These are phyloP conservation scores for Collybiopsis luxurians DNA, from an alignment of 768 basidiomycete species.

Conservation along the genomic window DNA sequence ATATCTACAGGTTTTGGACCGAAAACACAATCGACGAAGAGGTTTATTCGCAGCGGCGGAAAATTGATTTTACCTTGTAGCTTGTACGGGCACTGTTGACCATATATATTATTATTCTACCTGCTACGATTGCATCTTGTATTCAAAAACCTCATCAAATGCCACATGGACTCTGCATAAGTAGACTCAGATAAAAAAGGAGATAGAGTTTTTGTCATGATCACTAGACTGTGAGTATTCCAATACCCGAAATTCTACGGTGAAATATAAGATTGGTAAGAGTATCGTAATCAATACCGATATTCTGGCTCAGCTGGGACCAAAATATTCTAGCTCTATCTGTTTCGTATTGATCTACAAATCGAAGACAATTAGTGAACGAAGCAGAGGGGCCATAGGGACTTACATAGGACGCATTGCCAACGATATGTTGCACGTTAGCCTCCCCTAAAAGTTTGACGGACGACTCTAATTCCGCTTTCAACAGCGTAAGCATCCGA, in stretches of 20 bases:
- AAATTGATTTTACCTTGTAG: neutral
- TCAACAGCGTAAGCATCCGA: constrained; percentile 16
- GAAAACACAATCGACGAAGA: constrained; percentile 86
- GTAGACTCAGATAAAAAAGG: too few relatives aligned
- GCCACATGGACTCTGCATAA: too few relatives aligned
- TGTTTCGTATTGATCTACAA: constrained; percentile 7
- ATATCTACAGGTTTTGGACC: constrained; percentile 84
- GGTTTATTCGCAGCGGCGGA: constrained; percentile 59
- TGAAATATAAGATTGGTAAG: too few relatives aligned
- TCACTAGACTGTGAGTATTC: too few relatives aligned
- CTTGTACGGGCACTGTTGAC: too few relatives aligned
- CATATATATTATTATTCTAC: too few relatives aligned
- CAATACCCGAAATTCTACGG: too few relatives aligned
- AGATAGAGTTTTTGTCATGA: too few relatives aligned
- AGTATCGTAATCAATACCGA: too few relatives aligned
- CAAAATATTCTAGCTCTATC: constrained; percentile 5
- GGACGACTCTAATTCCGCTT: constrained; percentile 19
- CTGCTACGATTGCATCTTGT: too few relatives aligned
- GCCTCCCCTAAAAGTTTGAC: constrained; percentile 23
- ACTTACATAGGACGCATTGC: constrained; percentile 19
- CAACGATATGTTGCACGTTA: constrained; percentile 12
- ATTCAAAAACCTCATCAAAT: too few relatives aligned
- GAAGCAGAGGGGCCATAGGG: neutral
- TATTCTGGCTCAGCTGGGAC: neutral
- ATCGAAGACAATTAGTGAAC: neutral